A percentile compares a stretch with the other conserved stretches of the same genome.
phyloP scores from a whole-genome alignment of 176 grass and related monocot species.

The Triticum turgidum region DNA sequence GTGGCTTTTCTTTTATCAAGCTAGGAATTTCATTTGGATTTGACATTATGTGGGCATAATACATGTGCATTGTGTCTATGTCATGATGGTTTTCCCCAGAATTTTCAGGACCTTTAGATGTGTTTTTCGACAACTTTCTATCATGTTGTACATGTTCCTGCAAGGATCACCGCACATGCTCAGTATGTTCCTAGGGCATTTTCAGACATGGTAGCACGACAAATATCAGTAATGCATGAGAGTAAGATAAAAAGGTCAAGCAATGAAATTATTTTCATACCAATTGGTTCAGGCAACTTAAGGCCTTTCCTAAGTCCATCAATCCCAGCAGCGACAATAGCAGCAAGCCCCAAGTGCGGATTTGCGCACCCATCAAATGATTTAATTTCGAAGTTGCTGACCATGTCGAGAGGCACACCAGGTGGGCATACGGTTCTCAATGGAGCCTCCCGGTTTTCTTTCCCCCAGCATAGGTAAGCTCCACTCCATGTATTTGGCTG shows the following conservation, averaged over 20 bases:
- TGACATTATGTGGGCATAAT: not conserved
- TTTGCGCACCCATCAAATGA: constrained; percentile 94
- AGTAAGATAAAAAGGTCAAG: constrained; percentile 4
- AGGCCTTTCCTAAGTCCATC: constrained; percentile 84
- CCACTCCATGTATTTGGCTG: constrained; percentile 96
- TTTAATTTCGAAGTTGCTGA: constrained; percentile 98
- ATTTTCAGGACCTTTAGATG: not conserved
- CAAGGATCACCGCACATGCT: not conserved
- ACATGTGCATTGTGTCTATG: no score
- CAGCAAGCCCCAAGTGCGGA: constrained; percentile 77
- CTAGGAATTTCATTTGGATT: not conserved
- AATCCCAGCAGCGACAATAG: constrained; percentile 73
- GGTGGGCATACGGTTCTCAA: constrained; percentile 95
- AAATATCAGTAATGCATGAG: constrained; percentile 1
- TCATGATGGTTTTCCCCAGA: no score
- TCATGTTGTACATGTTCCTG: not conserved
- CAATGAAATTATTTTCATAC: constrained; percentile 36
- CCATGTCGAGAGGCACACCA: constrained; percentile 70
- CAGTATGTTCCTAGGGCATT: not conserved
- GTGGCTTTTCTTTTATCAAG: not conserved
- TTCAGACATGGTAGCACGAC: not conserved
- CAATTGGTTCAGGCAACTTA: constrained; percentile 76
- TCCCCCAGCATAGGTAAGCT: constrained; percentile 94
- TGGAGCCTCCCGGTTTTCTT: constrained; percentile 96
- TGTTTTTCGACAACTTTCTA: not conserved